Evolutionary conservation across 2,329 filamentous ascomycete genomes (phyloP), one percentile per base, ranked within the genome.

Genomic region (Coniochaeta sp.): DNA sequence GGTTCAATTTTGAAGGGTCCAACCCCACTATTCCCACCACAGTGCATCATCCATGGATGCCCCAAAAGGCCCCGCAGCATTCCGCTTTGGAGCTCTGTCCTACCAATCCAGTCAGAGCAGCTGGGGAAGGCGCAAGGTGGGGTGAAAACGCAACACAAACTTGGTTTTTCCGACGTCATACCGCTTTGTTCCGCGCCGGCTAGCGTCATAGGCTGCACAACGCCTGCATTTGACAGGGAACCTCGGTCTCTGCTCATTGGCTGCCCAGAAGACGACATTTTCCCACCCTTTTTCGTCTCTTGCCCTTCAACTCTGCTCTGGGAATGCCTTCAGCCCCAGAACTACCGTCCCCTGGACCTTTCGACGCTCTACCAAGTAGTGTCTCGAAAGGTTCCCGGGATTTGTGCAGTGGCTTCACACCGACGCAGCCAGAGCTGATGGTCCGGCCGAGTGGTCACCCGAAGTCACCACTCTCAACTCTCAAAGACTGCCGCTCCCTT

Each of bases 151-250:
- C 54, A 36, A n/a, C 12, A 56, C 54, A 38, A 34, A 38, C 54
- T 64, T 64, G 62, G 57, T 60, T 62, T 61, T 54, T 54, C 56
- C 65, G 63, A 69, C 67, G 67, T 69, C 67, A 69, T 69, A 63
- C 65, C 62, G 64, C 65, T 24, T 17, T 61, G 36, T 32, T 38
- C 54, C 52, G 26, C 4, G 4, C 50, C 50, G 22, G 32, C 52
- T 65, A 63, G 64, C 66, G 67, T 67, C 66, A 67, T 67, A 57
- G 61, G 65, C 59, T 44, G 62, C 62, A 66, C 65, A 26, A 61
- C 52, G 57, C 22, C 54, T 63, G 62, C 63, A 64, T 56, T 61
- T 28, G 44, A 3, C 30, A 28, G 32, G 55, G 38, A 34, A 32
- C 6, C 19, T 47, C 38, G 17, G 47, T 12, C 8, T 19, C n/a